Evolutionary conservation across 2,329 filamentous ascomycete genomes (phyloP).

Genomic region (Trematosphaeria pertusa): DNA sequence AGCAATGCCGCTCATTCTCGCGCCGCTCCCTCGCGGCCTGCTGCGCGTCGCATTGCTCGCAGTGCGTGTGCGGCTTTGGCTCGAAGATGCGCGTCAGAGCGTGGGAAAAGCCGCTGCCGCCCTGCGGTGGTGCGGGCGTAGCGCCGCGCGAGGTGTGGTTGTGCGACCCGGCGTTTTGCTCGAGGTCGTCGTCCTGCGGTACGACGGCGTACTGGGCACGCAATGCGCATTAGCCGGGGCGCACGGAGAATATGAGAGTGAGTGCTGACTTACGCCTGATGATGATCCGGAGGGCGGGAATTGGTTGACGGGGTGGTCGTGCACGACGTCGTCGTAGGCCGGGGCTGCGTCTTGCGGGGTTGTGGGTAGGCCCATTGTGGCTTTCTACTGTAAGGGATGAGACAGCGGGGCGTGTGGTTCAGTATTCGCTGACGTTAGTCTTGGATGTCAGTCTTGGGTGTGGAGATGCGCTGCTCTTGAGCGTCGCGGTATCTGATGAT

Average conservation of each 20-base stretch:
- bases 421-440: no score
- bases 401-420: no score
- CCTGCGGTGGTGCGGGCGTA: constrained; percentile 9
- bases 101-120: constrained; percentile 29
- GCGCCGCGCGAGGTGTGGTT: constrained; percentile 15
- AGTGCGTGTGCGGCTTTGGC: constrained; percentile 32
- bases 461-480: background rate
- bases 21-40: constrained; percentile 23
- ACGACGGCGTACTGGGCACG: constrained; percentile 29
- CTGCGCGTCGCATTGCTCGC: constrained; percentile 36
- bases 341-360: constrained; percentile 31
- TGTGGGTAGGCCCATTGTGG: constrained; percentile 29
- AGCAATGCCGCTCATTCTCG: constrained; percentile 29
- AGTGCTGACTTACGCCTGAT: constrained; percentile 21
- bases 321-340: constrained; percentile 36
- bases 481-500: background rate
- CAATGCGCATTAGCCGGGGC: constrained; percentile 1
- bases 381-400: no score
- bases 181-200: constrained; percentile 34
- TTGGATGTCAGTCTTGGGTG: background rate
- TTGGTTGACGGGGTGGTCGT: constrained; percentile 30
- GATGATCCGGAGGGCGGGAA: constrained; percentile 24
- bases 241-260: background rate
- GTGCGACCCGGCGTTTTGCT: constrained; percentile 21
- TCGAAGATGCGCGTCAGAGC: constrained; percentile 33